These are phyloP conservation scores for Penicillium herquei DNA, from an alignment of 495 filamentous ascomycete genomes.

Conservation along the genomic window DNA sequence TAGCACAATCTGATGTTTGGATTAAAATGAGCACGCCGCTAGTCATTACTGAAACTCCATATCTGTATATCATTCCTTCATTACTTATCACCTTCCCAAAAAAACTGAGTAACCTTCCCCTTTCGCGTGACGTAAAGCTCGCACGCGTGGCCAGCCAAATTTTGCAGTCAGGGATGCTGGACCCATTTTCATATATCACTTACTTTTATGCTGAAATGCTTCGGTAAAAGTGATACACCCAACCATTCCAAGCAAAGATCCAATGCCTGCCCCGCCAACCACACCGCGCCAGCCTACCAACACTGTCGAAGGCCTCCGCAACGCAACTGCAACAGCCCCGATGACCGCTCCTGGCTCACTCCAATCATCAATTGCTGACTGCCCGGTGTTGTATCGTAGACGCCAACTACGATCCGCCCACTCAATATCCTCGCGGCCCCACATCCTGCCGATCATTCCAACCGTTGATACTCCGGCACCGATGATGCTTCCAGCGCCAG, in stretches of 20 bases:
- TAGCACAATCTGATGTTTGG: too few species aligned
- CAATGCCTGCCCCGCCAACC: conserved; percentile 34
- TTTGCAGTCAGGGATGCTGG: too few species aligned
- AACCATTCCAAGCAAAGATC: conserved; percentile 30
- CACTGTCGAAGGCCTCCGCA: conserved; percentile 3
- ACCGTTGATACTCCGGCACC: conserved; percentile 31
- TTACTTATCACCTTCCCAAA: too few species aligned
- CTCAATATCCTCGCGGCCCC: conserved; percentile 54
- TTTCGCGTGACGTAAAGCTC: too few species aligned
- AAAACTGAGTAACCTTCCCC: too few species aligned
- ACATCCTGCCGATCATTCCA: conserved; percentile 46
- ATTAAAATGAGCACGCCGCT: too few species aligned
- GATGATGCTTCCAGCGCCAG: conserved; percentile 26
- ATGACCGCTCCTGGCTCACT: conserved; percentile 36
- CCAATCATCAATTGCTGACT: conserved; percentile 54
- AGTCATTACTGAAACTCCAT: too few species aligned
- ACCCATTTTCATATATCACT: not conserved
- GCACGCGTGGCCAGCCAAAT: too few species aligned
- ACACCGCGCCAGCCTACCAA: conserved; percentile 28
- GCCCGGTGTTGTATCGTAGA: conserved; percentile 50
- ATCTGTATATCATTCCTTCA: too few species aligned
- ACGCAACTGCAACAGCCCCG: conserved; percentile 26
- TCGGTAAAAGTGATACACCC: conserved; percentile 24
- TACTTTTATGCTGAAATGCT: not conserved
- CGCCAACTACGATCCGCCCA: conserved; percentile 64